These are phyloP conservation scores for Calcarisporium arbuscula DNA, from an alignment of 2,329 filamentous ascomycete genomes.

Conservation along the genomic window DNA sequence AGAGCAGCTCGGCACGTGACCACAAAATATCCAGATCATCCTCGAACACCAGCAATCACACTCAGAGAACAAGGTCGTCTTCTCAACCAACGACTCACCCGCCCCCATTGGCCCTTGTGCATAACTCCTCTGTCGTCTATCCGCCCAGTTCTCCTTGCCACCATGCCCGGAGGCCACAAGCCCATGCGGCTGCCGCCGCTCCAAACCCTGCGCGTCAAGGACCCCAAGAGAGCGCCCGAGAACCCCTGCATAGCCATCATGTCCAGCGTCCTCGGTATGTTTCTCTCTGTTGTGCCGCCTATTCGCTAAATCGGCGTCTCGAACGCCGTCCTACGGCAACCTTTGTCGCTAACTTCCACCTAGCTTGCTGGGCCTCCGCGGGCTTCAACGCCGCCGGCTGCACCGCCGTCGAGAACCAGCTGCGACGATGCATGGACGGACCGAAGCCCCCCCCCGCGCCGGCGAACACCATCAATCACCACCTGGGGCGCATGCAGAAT, in stretches of 20 bases:
- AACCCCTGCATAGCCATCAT: slow-evolving; percentile 52
- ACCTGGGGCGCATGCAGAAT: slow-evolving; percentile 72
- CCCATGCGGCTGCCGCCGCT: slow-evolving; percentile 54
- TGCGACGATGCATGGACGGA: slow-evolving; percentile 73
- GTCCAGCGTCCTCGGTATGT: slow-evolving; percentile 50
- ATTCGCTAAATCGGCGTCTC: neutral
- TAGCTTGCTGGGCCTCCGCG: slow-evolving; percentile 79
- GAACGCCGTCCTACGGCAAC: too few relatives aligned
- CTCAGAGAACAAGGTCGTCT: too few relatives aligned
- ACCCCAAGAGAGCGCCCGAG: slow-evolving; percentile 41
- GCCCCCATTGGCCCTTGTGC: slow-evolving; percentile 2
- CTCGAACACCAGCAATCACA: too few relatives aligned
- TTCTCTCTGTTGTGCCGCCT: neutral
- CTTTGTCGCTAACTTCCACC: slow-evolving; percentile 1
- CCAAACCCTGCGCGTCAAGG: slow-evolving; percentile 46
- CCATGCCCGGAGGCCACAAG: slow-evolving; percentile 40
- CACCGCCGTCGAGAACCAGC: slow-evolving; percentile 50
- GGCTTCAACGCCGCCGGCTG: slow-evolving; percentile 60
- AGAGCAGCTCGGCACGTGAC: too few relatives aligned
- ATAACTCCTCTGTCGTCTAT: too few relatives aligned
- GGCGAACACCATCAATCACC: slow-evolving; percentile 86
- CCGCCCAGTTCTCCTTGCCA: too few relatives aligned
- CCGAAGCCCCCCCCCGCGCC: slow-evolving; percentile 43
- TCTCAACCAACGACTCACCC: too few relatives aligned
- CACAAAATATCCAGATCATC: too few relatives aligned